These are phyloP conservation scores for Tolypocladium endophyticum DNA, from an alignment of 2,329 filamentous ascomycete species.

Conservation along the genomic window DNA sequence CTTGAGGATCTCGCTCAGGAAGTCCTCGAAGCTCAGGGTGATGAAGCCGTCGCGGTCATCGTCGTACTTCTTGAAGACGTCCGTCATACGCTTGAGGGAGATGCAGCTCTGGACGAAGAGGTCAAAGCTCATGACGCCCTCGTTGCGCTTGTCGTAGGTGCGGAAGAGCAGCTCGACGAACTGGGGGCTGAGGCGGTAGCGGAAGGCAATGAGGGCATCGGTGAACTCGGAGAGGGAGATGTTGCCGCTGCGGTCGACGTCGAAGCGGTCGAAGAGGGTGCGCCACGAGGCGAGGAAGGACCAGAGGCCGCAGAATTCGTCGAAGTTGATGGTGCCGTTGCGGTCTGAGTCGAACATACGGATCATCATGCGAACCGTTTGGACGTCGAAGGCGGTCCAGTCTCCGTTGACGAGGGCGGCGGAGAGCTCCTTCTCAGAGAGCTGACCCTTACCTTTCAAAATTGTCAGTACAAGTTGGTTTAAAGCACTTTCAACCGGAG, in stretches of 20 bases:
- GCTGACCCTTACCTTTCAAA: slow-evolving; percentile 54
- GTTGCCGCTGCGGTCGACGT: slow-evolving; percentile 74
- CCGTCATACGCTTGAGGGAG: slow-evolving; percentile 93
- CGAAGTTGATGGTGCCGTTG: slow-evolving; percentile 80
- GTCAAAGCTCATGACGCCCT: slow-evolving; percentile 78
- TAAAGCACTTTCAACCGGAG: not conserved
- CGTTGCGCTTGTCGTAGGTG: slow-evolving; percentile 71
- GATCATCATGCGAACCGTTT: slow-evolving; percentile 98
- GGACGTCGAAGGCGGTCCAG: slow-evolving; percentile 84
- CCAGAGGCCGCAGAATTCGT: slow-evolving; percentile 95
- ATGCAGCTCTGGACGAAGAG: slow-evolving; percentile 97
- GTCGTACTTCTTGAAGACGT: slow-evolving; percentile 98
- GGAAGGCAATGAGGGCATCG: slow-evolving; percentile 85
- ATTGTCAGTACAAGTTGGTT: not conserved
- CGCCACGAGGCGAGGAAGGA: slow-evolving; percentile 92
- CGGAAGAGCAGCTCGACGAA: slow-evolving; percentile 81
- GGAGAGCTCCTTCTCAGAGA: slow-evolving; percentile 79
- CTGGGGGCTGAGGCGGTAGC: slow-evolving; percentile 74
- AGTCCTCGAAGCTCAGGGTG: slow-evolving; percentile 73
- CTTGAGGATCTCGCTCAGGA: slow-evolving; percentile 58
- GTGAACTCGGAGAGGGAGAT: slow-evolving; percentile 82
- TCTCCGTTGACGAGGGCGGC: slow-evolving; percentile 93
- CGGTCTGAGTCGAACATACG: slow-evolving; percentile 97
- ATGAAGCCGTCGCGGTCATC: slow-evolving; percentile 93
- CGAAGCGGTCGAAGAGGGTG: slow-evolving; percentile 88